Percentiles rank a stretch among this genome's conserved stretches.
Evolutionary conservation across 2,329 filamentous ascomycete genomes (phyloP).

Genomic region (Ophiosphaerella korrae): DNA sequence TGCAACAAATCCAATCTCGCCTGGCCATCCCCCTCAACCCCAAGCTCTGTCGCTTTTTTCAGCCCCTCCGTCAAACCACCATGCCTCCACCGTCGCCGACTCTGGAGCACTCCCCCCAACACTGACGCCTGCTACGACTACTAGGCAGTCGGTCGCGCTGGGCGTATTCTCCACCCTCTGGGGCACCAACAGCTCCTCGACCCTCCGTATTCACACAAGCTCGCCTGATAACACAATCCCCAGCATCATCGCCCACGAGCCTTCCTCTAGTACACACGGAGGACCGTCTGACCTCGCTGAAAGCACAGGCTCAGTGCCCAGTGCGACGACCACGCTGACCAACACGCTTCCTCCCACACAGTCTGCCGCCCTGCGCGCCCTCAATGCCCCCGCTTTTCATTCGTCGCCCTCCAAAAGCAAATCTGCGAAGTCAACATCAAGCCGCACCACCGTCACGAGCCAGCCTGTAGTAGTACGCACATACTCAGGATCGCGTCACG

Average conservation of each 20-base stretch:
- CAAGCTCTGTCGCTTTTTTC: constrained; percentile 20
- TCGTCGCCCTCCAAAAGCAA: constrained; percentile 38
- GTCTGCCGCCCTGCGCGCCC: constrained; percentile 45
- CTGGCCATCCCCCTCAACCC: constrained; percentile 27
- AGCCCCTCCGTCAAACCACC: constrained; percentile 24
- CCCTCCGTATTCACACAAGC: constrained; percentile 14
- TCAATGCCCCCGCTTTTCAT: constrained; percentile 47
- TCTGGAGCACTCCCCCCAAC: constrained; percentile 35
- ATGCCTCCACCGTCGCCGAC: constrained; percentile 24
- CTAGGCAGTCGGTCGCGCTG: constrained; percentile 40
- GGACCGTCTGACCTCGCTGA: constrained; percentile 36
- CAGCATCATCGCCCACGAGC: constrained; percentile 37
- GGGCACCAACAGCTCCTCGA: constrained; percentile 28
- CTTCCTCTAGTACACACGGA: constrained; percentile 34
- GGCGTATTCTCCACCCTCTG: constrained; percentile 41
- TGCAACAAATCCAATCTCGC: constrained; percentile 29
- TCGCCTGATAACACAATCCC: constrained; percentile 23
- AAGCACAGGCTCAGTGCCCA: constrained; percentile 41
- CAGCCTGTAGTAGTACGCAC: constrained; percentile 53
- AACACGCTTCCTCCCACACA: constrained; percentile 45
- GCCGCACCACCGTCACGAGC: constrained; percentile 47
- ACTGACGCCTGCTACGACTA: constrained; percentile 44
- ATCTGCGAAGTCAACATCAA: constrained; percentile 45
- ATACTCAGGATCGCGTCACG: constrained; percentile 44
- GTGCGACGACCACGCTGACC: constrained; percentile 44